These are phyloP conservation scores for Pseudogymnoascus sp. DNA, from an alignment of 2,329 filamentous ascomycete species.

Conservation along the genomic window DNA sequence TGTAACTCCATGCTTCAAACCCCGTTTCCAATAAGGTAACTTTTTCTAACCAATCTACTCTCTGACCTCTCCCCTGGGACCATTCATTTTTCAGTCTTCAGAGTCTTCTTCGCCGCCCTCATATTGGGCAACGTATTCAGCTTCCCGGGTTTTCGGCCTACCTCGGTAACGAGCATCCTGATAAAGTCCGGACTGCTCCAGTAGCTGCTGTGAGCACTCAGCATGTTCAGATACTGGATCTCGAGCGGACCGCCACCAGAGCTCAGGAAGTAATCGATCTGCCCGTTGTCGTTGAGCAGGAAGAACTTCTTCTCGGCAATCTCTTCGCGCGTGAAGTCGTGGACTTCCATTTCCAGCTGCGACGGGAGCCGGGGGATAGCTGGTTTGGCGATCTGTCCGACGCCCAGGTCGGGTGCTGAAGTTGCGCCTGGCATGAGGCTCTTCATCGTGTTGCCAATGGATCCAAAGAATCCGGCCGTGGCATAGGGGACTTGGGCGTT, in stretches of 20 bases:
- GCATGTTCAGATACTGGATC: constrained; percentile 95
- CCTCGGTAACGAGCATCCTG: constrained; percentile 81
- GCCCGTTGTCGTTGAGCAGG: constrained; percentile 89
- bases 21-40: background rate
- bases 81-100: background rate
- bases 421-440: constrained; percentile 49
- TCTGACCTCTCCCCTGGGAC: background rate
- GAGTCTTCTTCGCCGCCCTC: constrained; percentile 45
- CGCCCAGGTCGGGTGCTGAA: constrained; percentile 31
- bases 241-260: constrained; percentile 82
- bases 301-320: constrained; percentile 83
- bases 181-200: constrained; percentile 85
- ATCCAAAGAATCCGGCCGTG: constrained; percentile 55
- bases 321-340: constrained; percentile 89
- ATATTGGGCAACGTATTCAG: constrained; percentile 49
- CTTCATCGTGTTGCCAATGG: constrained; percentile 54
- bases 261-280: constrained; percentile 83
- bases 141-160: constrained; percentile 66
- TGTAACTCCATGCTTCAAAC: background rate
- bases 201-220: constrained; percentile 90
- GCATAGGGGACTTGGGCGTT: constrained; percentile 71
- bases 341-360: constrained; percentile 84
- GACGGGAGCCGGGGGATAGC: constrained; percentile 45
- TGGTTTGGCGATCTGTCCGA: constrained; percentile 25
- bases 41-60: background rate